Conservation (phyloP, 1,139 yeast species). For the Yamadazyma dushanensis region DNA sequence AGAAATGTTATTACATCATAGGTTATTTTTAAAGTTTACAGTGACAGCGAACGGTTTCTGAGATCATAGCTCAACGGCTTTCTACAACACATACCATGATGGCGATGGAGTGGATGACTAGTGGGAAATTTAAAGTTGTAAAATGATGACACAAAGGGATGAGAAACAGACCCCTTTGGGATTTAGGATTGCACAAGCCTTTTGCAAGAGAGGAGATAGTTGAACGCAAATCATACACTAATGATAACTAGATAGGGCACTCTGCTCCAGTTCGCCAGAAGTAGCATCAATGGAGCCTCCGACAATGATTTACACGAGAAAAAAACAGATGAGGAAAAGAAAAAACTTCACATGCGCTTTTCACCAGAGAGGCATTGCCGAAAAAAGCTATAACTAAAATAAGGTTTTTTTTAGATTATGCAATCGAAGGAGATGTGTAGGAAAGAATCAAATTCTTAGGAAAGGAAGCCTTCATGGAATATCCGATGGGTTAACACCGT, state of each 20-base stretch:
- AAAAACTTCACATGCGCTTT: constrained; percentile 2
- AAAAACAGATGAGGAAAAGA: background rate
- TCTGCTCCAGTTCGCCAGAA: no score
- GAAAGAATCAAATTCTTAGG: background rate
- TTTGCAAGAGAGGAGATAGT: no score
- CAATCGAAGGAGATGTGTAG: constrained; percentile 10
- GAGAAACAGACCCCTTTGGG: no score
- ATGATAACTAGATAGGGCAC: no score
- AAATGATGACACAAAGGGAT: no score
- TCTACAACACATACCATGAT: no score
- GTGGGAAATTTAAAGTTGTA: no score
- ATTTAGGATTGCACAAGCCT: no score
- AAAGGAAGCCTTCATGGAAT: background rate
- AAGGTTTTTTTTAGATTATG: constrained; percentile 11
- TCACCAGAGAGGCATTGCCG: constrained; percentile 3
- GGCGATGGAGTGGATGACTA: no score
- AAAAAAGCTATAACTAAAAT: constrained; percentile 1
- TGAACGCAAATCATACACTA: no score
- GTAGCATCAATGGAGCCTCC: no score
- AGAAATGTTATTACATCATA: constrained; percentile 1
- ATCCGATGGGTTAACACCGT: background rate
- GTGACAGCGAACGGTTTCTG: background rate
- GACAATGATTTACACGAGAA: no score
- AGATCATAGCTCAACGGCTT: constrained; percentile 1
- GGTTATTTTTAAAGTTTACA: constrained; percentile 2